These are phyloP conservation scores for Trifolium repens DNA, from an alignment of 306 rosid species.

Conservation along the genomic window DNA sequence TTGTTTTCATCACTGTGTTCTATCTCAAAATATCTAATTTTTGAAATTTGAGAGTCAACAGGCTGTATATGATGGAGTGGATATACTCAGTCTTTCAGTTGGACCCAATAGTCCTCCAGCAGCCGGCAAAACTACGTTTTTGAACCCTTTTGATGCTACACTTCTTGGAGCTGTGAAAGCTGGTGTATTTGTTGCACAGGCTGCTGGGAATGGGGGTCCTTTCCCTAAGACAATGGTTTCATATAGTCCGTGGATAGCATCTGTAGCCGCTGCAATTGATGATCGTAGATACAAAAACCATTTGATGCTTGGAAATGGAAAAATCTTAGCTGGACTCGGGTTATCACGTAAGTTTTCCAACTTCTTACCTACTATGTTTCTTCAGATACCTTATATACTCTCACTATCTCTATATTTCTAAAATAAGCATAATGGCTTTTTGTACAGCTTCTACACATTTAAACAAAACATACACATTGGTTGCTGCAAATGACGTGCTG, in stretches of 20 bases:
- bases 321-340: constrained; percentile 86
- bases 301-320: constrained; percentile 93
- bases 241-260: constrained; percentile 96
- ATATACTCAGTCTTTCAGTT: constrained; percentile 97
- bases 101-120: constrained; percentile 98
- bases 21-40: constrained; percentile 30
- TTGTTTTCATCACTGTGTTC: not conserved
- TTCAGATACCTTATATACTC: constrained; percentile 6
- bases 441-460: constrained; percentile 81
- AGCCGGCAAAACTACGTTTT: constrained; percentile 78
- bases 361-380: constrained; percentile 2
- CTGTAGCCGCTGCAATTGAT: constrained; percentile 98
- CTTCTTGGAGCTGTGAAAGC: constrained; percentile 99
- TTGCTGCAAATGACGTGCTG: constrained; percentile 91
- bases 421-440: constrained; percentile 39
- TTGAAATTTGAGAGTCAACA: constrained; percentile 51
- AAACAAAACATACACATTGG: constrained; percentile 78
- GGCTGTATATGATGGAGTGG: constrained; percentile 99
- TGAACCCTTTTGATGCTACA: constrained; percentile 98
- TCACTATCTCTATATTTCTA: constrained; percentile 9
- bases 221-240: constrained; percentile 96
- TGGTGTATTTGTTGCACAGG: constrained; percentile 98
- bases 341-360: constrained; percentile 82
- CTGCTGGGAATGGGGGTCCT: constrained; percentile 99
- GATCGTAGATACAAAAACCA: constrained; percentile 99